These are phyloP conservation scores for Fraxinus greggii DNA, from an alignment of 305 asterid genomes.

Conservation along the genomic window DNA sequence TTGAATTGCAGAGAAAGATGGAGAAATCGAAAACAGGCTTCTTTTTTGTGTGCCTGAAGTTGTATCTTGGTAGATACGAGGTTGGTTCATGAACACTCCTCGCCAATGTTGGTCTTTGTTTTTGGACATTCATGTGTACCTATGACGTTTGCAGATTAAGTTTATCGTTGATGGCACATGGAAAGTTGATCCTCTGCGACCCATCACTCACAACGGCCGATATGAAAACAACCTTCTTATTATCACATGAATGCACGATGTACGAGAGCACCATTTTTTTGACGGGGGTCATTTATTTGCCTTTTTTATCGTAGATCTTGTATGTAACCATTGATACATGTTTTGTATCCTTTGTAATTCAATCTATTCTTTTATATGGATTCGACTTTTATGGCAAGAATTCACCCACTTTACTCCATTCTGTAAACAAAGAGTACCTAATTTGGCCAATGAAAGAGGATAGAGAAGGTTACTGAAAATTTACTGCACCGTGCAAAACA, in stretches of 20 bases:
- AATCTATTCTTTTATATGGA: neutral
- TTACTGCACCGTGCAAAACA: neutral
- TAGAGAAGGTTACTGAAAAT: neutral
- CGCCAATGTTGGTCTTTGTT: neutral
- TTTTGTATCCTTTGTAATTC: neutral
- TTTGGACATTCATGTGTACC: slow-evolving; percentile 6
- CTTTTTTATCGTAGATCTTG: neutral
- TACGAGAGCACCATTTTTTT: slow-evolving; percentile 12
- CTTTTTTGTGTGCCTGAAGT: slow-evolving; percentile 57
- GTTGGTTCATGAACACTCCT: slow-evolving; percentile 31
- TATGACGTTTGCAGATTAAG: slow-evolving; percentile 62
- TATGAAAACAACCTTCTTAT: slow-evolving; percentile 65
- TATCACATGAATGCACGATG: slow-evolving; percentile 36
- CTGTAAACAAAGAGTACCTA: neutral
- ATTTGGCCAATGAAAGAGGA: neutral
- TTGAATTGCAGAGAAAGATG: slow-evolving; percentile 80
- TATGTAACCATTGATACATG: neutral
- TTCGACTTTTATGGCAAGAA: neutral
- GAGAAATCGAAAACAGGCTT: slow-evolving; percentile 57
- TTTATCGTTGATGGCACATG: slow-evolving; percentile 87
- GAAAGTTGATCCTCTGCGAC: slow-evolving; percentile 80
- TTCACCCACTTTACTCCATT: neutral
- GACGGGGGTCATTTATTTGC: slow-evolving; percentile 6
- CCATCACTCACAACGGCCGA: slow-evolving; percentile 49
- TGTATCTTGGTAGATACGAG: slow-evolving; percentile 92